Conservation (phyloP, 1,139 yeast genomes). For the Hansenula sp. region DNA sequence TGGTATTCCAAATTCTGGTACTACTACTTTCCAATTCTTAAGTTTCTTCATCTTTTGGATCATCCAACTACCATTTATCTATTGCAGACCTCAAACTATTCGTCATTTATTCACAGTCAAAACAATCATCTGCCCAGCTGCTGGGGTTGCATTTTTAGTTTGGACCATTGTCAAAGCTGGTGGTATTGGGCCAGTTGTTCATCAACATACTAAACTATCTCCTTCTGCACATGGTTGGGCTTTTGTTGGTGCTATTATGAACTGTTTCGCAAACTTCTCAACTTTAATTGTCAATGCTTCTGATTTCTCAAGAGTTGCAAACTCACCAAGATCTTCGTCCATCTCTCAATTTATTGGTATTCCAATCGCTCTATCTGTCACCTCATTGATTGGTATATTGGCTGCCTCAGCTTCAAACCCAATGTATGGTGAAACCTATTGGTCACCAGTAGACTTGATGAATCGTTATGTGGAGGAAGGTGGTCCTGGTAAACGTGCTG, state of each 20-base stretch:
- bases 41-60: constrained; percentile 79
- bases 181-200: constrained; percentile 68
- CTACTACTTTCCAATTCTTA: constrained; percentile 68
- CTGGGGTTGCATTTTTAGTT: constrained; percentile 72
- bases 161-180: constrained; percentile 73
- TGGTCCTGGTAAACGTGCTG: constrained; percentile 28
- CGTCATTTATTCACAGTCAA: constrained; percentile 80
- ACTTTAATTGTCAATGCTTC: constrained; percentile 40
- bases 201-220: constrained; percentile 41
- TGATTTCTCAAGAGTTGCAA: constrained; percentile 31
- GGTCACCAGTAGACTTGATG: constrained; percentile 32
- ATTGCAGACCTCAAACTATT: constrained; percentile 77
- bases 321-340: constrained; percentile 24
- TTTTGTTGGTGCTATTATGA: constrained; percentile 32
- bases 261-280: constrained; percentile 80
- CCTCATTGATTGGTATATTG: constrained; percentile 26
- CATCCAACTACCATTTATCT: constrained; percentile 71
- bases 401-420: constrained; percentile 32
- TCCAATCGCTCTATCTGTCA: constrained; percentile 25
- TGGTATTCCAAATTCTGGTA: constrained; percentile 47
- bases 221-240: constrained; percentile 28
- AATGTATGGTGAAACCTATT: constrained; percentile 26
- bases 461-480: constrained; percentile 45
- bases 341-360: constrained; percentile 29
- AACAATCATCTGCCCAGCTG: constrained; percentile 72